Conservation (phyloP, 2,329 filamentous ascomycete genomes). For the Diplocarpon mali region DNA sequence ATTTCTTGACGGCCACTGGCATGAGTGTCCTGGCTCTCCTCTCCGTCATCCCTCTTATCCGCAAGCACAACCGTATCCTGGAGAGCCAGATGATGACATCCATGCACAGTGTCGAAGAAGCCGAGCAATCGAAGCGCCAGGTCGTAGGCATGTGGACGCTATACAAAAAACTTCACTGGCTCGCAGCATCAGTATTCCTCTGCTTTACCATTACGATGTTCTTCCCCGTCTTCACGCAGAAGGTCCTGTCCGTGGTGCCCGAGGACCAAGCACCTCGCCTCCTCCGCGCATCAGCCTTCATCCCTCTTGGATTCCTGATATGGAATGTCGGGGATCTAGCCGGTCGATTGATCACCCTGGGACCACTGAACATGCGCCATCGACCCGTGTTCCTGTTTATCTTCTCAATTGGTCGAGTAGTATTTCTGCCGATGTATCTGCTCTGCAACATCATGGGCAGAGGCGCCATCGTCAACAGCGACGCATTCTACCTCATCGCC, state of each 20-base stretch:
- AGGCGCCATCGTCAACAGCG: conserved; percentile 65
- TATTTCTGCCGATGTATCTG: conserved; percentile 75
- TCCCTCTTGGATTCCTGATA: conserved; percentile 79
- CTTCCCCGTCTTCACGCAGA: conserved; percentile 81
- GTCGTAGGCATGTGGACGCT: conserved; percentile 51
- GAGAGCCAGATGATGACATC: conserved; percentile 41
- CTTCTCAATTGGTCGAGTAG: conserved; percentile 51
- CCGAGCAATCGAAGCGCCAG: conserved; percentile 38
- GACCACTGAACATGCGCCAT: conserved; percentile 44
- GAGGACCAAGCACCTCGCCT: conserved; percentile 39
- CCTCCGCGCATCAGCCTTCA: conserved; percentile 66
- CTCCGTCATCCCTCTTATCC: conserved; percentile 64
- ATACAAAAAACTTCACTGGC: conserved; percentile 68
- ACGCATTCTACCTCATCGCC: conserved; percentile 76
- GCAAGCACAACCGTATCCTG: conserved; percentile 43
- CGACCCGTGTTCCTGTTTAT: conserved; percentile 58
- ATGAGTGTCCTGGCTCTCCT: conserved; percentile 61
- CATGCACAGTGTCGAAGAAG: conserved; percentile 39
- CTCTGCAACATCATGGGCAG: conserved; percentile 78
- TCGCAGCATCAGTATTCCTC: conserved; percentile 64
- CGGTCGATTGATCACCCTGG: conserved; percentile 59
- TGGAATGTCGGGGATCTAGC: conserved; percentile 86
- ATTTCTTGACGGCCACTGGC: conserved; percentile 78
- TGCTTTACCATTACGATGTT: conserved; percentile 85
- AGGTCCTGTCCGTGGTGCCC: conserved; percentile 42